Evolutionary conservation across 73 alveolate genomes (phyloP), one percentile per base, ranked within the genome.

Genomic region (Paramecium bursaria): DNA sequence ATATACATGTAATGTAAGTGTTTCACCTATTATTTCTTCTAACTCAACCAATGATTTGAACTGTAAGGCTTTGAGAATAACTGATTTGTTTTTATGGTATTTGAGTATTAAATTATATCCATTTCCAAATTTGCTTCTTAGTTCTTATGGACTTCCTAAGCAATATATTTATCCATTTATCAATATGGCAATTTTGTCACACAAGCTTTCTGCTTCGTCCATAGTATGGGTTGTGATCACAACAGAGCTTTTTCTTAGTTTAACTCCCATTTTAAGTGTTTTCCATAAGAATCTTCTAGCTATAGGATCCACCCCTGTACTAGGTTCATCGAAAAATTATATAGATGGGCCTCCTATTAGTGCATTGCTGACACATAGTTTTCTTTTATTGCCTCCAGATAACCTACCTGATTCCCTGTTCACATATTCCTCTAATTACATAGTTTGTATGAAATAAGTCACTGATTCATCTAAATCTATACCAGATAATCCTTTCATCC

Each of bases 311-410:
- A 94, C 93, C 0, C 97, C 97, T 30, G 96, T 75, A 15, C 98
- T 88, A 5, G 98, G 98, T 51, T 97, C 99, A 86, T 95, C 99
- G 30, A 96, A 91, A 74, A 97, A 79, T 31, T 92, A 75, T 33
- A 95, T 27, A 25, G 91, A 90, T 10, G 99, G 99, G 21, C 86
- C 90, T 15, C 98, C 98, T 86, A 97, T 96, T 73, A 96, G 75
- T 10, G 95, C 87, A 26, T 93, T 88, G 44, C 97, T 98, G 48
- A 96, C 95, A 13, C 97, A 90, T 35, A 97, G 94, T 87, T 95
- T 97, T 75, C 99, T 89, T 88, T 96, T 96, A 61, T 97, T 97
- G 35, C 99, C 99, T 13, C 99, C 99, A 23, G 97, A 87, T 51
- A 97, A 91, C 50, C 86, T 86, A 26, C 88, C 95, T 22, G 92